These are phyloP conservation scores for Vararia minispora DNA, from an alignment of 768 basidiomycete species.

Conservation along the genomic window DNA sequence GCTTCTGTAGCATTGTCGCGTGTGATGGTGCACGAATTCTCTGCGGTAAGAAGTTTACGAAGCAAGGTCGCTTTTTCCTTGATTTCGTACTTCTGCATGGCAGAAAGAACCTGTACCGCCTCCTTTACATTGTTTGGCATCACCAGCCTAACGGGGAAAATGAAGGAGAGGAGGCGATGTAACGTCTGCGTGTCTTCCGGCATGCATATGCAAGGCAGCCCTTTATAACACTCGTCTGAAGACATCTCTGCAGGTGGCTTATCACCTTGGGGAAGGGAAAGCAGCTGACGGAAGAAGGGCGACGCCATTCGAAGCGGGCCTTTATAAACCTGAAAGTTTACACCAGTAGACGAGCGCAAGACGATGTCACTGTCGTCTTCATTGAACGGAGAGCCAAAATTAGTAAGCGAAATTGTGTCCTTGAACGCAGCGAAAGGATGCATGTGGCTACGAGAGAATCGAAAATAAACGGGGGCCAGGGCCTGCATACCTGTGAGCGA, in stretches of 20 bases:
- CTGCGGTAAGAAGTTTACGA: no score
- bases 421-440: no score
- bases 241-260: no score
- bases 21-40: no score
- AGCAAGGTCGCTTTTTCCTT: background rate
- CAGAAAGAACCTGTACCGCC: no score
- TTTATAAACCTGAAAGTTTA: background rate
- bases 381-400: background rate
- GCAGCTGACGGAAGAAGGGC: background rate
- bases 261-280: background rate
- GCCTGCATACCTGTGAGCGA: no score
- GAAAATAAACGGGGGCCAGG: no score
- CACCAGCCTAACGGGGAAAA: conserved; percentile 5
- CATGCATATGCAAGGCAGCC: conserved; percentile 2
- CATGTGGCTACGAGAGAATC: no score
- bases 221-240: background rate
- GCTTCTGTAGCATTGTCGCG: no score
- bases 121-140: conserved; percentile 3
- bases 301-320: background rate
- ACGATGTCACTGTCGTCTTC: no score
- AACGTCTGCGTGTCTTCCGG: conserved; percentile 4
- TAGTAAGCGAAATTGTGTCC: no score
- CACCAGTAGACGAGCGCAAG: background rate
- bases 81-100: background rate
- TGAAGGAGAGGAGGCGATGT: conserved; percentile 4